These are phyloP conservation scores for Neonectria ditissima DNA, from an alignment of 2,329 filamentous ascomycete genomes.

Conservation along the genomic window DNA sequence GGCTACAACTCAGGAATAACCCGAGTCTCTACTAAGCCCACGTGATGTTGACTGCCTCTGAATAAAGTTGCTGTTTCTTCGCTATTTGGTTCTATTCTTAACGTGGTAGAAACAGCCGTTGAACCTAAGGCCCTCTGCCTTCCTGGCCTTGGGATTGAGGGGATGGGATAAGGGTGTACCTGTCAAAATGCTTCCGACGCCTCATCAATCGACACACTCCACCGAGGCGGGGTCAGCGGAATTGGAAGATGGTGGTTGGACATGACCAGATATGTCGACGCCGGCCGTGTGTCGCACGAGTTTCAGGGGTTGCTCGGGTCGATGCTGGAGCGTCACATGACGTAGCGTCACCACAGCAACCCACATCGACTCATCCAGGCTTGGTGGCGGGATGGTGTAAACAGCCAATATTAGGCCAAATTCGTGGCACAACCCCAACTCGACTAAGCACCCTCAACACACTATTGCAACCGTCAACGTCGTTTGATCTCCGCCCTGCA, in stretches of 20 bases:
- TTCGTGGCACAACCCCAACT: slow-evolving; percentile 12
- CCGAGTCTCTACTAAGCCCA: no score
- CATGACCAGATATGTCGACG: slow-evolving; percentile 23
- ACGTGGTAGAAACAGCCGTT: no score
- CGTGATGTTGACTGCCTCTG: no score
- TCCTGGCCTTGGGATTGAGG: not conserved
- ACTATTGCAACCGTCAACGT: slow-evolving; percentile 30
- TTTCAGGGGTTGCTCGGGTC: not conserved
- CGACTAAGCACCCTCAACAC: slow-evolving; percentile 29
- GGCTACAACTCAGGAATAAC: no score
- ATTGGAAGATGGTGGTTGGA: slow-evolving; percentile 34
- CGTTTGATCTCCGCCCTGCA: slow-evolving; percentile 23
- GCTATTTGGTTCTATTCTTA: no score
- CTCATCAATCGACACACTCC: slow-evolving; percentile 37
- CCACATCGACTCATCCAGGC: slow-evolving; percentile 18
- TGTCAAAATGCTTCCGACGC: not conserved
- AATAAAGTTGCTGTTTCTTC: no score
- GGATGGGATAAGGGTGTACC: not conserved
- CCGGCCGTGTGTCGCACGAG: slow-evolving; percentile 13
- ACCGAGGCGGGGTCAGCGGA: slow-evolving; percentile 36
- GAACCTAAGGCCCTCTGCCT: no score
- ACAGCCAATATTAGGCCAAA: slow-evolving; percentile 32
- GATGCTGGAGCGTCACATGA: slow-evolving; percentile 38
- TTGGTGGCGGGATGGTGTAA: slow-evolving; percentile 42
- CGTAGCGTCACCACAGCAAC: slow-evolving; percentile 40